Base-by-base conservation (phyloP, 441 rosid species). In the Corymbia calophylla region DNA sequence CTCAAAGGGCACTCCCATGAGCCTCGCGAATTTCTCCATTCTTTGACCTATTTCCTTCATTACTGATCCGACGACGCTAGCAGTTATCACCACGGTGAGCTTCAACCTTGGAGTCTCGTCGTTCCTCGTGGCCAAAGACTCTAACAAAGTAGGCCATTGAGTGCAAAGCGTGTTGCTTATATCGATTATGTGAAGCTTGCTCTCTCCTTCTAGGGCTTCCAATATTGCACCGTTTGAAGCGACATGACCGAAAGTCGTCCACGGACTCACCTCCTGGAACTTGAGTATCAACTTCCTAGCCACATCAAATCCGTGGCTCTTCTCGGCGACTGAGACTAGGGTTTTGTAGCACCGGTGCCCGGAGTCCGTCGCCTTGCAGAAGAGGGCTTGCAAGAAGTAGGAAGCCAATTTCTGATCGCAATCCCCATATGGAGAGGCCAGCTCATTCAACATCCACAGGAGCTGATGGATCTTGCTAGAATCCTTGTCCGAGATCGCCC, bases 221-320 rank as follows among this genome's bases (percentile, higher is more conserved):
- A 96, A 87, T 47, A 96, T 94, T 88, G 97, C 96, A 91, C 97
- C 97, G 51, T 96, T 96, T 21, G 97, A 91, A 51, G 98, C 96
- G 6, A 96, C 98, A 51, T 96, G 98, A 53, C 98, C 98, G 29
- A 95, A 96, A 88, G 97, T 95, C 17, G 96, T 95, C 98, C 98
- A 96, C 9, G 98, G 98, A 66, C 98, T 94, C 44, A 95, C 96
- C 92, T 96, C 98, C 85, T 96, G 98, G 90, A 96, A 96, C 88
- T 96, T 95, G 11, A 96, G 95, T 85, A 96, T 95, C 87, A 95
- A 88, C 87, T 94, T 95, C 82, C 97, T 91, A 1, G 98, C 96
- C 0, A 96, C 94, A 58, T 95, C 97, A 29, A 96, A 96, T 86
- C 94, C 92, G 88, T 91, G 94, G 89, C 93, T 94, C 93, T 92